Evolutionary conservation across 768 basidiomycete genomes (phyloP).

Genomic region (Lactarius vividus): DNA sequence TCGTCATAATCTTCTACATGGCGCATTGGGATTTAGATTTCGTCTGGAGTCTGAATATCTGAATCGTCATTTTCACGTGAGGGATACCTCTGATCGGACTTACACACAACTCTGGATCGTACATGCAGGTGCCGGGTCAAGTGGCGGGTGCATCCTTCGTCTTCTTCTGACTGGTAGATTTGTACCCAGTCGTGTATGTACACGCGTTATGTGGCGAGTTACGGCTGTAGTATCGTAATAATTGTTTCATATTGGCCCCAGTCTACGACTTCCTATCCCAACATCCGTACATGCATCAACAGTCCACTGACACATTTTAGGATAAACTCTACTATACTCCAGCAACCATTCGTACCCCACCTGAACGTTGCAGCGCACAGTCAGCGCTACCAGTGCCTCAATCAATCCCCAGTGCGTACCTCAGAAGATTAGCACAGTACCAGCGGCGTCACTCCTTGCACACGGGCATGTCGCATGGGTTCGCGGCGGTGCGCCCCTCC

Average conservation of each 20-base stretch:
- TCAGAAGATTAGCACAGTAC: slow-evolving; percentile 16
- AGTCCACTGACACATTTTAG: slow-evolving; percentile 8
- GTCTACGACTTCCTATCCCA: background rate
- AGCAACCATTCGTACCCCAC: slow-evolving; percentile 18
- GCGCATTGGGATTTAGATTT: background rate
- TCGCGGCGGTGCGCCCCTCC: too few relatives aligned
- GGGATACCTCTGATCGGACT: too few relatives aligned
- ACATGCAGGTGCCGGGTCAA: too few relatives aligned
- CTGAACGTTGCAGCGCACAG: background rate
- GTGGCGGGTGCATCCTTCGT: too few relatives aligned
- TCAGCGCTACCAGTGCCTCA: background rate
- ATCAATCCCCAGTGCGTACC: slow-evolving; percentile 14
- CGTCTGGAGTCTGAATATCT: background rate
- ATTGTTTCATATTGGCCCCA: too few relatives aligned
- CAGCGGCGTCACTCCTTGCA: slow-evolving; percentile 22
- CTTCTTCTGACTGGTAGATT: too few relatives aligned
- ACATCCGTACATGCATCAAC: slow-evolving; percentile 8
- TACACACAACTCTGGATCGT: too few relatives aligned
- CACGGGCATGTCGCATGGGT: slow-evolving; percentile 9
- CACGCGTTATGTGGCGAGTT: too few relatives aligned
- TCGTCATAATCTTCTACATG: background rate
- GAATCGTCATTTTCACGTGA: too few relatives aligned
- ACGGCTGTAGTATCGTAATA: too few relatives aligned
- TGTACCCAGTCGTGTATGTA: too few relatives aligned
- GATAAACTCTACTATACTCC: slow-evolving; percentile 12